Evolutionary conservation across 2,329 filamentous ascomycete species (phyloP).

Genomic region (Penicillium occitanis): DNA sequence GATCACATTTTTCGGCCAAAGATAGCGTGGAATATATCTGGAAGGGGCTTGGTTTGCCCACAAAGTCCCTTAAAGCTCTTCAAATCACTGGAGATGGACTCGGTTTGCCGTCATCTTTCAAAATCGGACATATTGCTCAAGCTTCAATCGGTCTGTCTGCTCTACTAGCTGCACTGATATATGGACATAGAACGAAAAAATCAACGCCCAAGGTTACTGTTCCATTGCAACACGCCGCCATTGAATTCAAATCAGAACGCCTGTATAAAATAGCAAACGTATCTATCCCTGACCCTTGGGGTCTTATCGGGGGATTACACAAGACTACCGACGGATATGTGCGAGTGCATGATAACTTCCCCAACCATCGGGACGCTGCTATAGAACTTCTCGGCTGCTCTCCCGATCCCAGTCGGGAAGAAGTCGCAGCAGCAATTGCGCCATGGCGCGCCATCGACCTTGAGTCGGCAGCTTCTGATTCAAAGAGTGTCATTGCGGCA

Average conservation of each 20-base stretch:
- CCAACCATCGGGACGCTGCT: constrained; percentile 46
- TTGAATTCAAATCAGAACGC: constrained; percentile 57
- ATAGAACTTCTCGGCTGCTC: constrained; percentile 46
- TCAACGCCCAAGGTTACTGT: constrained; percentile 27
- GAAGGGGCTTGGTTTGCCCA: constrained; percentile 24
- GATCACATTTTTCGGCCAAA: background rate
- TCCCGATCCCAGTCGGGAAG: constrained; percentile 33
- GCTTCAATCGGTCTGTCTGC: constrained; percentile 53
- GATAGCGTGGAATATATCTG: constrained; percentile 24
- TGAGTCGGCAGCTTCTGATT: constrained; percentile 45
- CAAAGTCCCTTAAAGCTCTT: constrained; percentile 17
- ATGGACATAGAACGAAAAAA: constrained; percentile 39
- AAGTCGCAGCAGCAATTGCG: constrained; percentile 40
- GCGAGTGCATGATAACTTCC: constrained; percentile 57
- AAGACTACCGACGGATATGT: constrained; percentile 50
- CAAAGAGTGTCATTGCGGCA: constrained; percentile 43
- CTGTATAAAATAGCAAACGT: constrained; percentile 49
- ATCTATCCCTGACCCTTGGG: constrained; percentile 37
- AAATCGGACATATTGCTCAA: constrained; percentile 55
- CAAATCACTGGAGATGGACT: constrained; percentile 24
- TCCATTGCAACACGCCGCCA: constrained; percentile 47
- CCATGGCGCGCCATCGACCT: constrained; percentile 22
- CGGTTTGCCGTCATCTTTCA: constrained; percentile 53
- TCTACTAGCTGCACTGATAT: constrained; percentile 51
- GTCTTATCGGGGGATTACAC: constrained; percentile 54